These are phyloP conservation scores for Ogataea salicorniae DNA, from an alignment of 805 yeast species.

Conservation along the genomic window DNA sequence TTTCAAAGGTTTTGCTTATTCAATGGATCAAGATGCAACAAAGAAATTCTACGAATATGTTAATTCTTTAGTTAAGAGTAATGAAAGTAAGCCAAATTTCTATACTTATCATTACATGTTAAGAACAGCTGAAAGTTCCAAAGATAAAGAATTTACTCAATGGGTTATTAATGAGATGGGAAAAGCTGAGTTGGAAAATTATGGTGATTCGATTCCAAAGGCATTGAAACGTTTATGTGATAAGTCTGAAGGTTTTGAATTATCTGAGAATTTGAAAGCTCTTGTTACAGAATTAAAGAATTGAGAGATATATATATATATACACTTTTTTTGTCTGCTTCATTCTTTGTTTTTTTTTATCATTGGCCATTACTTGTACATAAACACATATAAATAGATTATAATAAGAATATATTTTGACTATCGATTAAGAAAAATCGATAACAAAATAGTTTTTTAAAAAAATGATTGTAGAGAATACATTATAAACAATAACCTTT, in stretches of 20 bases:
- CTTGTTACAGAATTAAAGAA: no score
- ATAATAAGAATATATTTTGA: no score
- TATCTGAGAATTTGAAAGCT: slow-evolving; percentile 17
- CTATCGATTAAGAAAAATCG: no score
- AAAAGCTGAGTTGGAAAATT: slow-evolving; percentile 23
- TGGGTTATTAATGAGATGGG: slow-evolving; percentile 36
- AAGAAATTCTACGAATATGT: slow-evolving; percentile 35
- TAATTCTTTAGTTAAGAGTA: slow-evolving; percentile 16
- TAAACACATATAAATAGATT: no score
- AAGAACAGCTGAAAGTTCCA: slow-evolving; percentile 31
- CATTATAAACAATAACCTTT: no score
- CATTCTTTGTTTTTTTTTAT: no score
- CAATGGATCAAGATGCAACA: slow-evolving; percentile 33
- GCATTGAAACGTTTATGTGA: slow-evolving; percentile 21
- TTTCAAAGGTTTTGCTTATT: slow-evolving; percentile 42
- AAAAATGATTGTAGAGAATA: no score
- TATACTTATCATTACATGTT: slow-evolving; percentile 47
- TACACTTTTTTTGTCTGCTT: no score
- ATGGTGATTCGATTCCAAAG: slow-evolving; percentile 39
- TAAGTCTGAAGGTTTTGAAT: slow-evolving; percentile 11
- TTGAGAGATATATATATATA: no score
- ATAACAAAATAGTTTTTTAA: no score
- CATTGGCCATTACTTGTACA: no score
- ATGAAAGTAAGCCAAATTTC: slow-evolving; percentile 36
- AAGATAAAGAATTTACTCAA: slow-evolving; percentile 31